Evolutionary conservation across 1,284 basidiomycete species (phyloP), one percentile per base, ranked within the genome.

Genomic region (Rhizoctonia solani): DNA sequence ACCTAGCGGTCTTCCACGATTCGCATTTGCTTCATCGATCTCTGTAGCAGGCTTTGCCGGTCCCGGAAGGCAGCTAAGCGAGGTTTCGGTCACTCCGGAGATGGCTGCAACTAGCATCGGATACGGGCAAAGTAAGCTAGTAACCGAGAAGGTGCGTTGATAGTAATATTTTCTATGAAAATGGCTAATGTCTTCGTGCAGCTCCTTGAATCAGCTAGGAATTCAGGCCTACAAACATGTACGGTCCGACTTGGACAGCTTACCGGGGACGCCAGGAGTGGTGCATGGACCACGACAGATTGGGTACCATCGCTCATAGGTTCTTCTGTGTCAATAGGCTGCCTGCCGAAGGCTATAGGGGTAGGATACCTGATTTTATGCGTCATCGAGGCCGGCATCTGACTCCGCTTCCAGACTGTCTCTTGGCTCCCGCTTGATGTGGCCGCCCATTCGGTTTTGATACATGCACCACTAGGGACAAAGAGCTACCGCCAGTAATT

Each of bases 371-470:
- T 41, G 30, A 3, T 25, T 37, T 8, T 39, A 39, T 39, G 9
- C 16, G 37, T 8, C 16, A 39, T 16, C 37, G 9, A 16, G 37
- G 16, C 16, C 9, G 37, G 9, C 37, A 16, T 16, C 37, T 39
- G 16, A 39, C 3, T 19, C 23, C 44, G 44, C 16, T 39, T 39
- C 23, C 39, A 56, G 39, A 25, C 34, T 5, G 72, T 75, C 23
- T 74, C 76, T 0, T 79, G 77, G 75, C 56, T 79, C 16, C 76
- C n/a, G n/a, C n/a, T n/a, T n/a, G n/a, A n/a, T n/a, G n/a, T n/a
- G n/a, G n/a, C n/a, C n/a, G n/a, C n/a, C 76, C 11, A 3, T 71
- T 71, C 30, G 54, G 77, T 5, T 69, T 76, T 21, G 77, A 77
- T 46, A 72, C 54, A 8, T 55, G 54, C 34, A 16, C 23, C 16